Conservation (phyloP, 441 rosid species). For the Gossypium davidsonii region DNA sequence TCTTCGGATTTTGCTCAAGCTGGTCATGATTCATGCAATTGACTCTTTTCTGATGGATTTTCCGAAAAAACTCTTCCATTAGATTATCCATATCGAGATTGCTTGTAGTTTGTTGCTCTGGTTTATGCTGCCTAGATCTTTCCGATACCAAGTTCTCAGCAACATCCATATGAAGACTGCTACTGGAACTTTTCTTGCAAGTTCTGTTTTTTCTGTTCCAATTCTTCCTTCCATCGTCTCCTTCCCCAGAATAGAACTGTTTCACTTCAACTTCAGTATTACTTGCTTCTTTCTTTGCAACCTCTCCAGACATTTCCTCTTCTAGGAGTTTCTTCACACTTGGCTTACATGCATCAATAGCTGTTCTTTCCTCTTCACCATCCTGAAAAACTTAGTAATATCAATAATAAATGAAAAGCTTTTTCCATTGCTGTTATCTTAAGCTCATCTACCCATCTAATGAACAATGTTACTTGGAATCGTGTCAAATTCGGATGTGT, state of each 20-base stretch:
- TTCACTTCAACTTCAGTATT: slow-evolving; percentile 39
- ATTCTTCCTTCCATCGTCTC: slow-evolving; percentile 39
- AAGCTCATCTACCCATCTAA: not conserved
- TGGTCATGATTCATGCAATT: slow-evolving; percentile 32
- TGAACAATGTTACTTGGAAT: not conserved
- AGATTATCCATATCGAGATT: slow-evolving; percentile 45
- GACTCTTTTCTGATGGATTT: slow-evolving; percentile 52
- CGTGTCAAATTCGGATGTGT: too few relatives aligned
- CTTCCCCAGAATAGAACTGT: slow-evolving; percentile 37
- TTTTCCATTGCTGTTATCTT: slow-evolving; percentile 11
- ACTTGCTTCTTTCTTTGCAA: slow-evolving; percentile 29
- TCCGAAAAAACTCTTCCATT: slow-evolving; percentile 58
- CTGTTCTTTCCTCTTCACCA: slow-evolving; percentile 22
- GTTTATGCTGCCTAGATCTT: slow-evolving; percentile 22
- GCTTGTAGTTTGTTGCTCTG: slow-evolving; percentile 29
- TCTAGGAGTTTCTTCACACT: slow-evolving; percentile 90
- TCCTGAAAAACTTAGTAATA: slow-evolving; percentile 30
- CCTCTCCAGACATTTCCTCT: slow-evolving; percentile 69
- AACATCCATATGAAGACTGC: slow-evolving; percentile 32
- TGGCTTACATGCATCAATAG: slow-evolving; percentile 36
- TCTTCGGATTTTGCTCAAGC: slow-evolving; percentile 26
- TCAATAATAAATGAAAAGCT: slow-evolving; percentile 19
- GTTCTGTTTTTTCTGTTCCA: slow-evolving; percentile 48
- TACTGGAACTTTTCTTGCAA: slow-evolving; percentile 51
- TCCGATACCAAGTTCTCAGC: slow-evolving; percentile 32